These are phyloP conservation scores for Orbilia blumenaviensis DNA, from an alignment of 2,329 filamentous ascomycete species.

Conservation along the genomic window DNA sequence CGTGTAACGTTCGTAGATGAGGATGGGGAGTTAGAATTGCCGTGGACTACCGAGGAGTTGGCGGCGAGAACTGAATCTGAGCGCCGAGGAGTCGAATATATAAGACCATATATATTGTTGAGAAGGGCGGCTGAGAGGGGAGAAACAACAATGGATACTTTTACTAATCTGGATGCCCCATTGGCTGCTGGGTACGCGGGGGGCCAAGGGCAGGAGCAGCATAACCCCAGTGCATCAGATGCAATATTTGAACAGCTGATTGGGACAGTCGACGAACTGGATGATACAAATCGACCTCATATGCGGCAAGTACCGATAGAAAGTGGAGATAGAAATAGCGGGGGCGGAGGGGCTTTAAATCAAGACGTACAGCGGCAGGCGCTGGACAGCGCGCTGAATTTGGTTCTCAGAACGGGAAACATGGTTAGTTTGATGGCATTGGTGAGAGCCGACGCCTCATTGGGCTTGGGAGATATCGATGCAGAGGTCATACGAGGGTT, in stretches of 20 bases:
- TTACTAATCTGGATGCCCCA: not conserved
- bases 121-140: not conserved
- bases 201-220: too few species aligned
- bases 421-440: not conserved
- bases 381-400: not conserved
- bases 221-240: too few species aligned
- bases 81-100: constrained; percentile 7
- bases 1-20: constrained; percentile 24
- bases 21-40: not conserved
- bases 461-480: not conserved
- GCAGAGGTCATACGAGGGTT: not conserved
- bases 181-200: not conserved
- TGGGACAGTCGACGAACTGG: not conserved
- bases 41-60: constrained; percentile 24
- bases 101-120: constrained; percentile 12
- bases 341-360: not conserved
- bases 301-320: not conserved
- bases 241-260: not conserved
- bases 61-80: not conserved
- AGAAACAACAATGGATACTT: not conserved
- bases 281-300: not conserved
- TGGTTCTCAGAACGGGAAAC: not conserved
- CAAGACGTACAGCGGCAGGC: not conserved
- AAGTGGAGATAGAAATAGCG: not conserved
- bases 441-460: not conserved